These are phyloP conservation scores for Venustampulla echinocandica DNA, from an alignment of 495 filamentous ascomycete genomes.

Conservation along the genomic window DNA sequence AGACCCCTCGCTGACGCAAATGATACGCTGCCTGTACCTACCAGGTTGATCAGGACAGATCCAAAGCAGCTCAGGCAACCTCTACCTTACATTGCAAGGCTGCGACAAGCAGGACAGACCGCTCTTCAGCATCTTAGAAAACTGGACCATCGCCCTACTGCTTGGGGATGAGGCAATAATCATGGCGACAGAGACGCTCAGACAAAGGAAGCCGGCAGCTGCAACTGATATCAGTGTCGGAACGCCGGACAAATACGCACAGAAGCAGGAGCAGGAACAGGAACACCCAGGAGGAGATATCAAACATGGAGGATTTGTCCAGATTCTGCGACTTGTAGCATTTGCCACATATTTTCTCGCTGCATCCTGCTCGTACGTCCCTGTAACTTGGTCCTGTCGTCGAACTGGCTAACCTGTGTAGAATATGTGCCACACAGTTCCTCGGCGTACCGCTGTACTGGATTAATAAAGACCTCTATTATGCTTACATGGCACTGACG, in stretches of 20 bases:
- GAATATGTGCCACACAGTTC: conserved; percentile 56
- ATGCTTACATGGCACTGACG: conserved; percentile 68
- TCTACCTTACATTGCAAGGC: too few relatives aligned
- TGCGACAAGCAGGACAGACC: too few relatives aligned
- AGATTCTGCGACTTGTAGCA: conserved; percentile 54
- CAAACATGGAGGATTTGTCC: conserved; percentile 58
- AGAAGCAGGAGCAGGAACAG: background rate
- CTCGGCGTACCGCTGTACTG: conserved; percentile 63
- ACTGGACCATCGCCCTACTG: background rate
- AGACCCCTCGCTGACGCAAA: too few relatives aligned
- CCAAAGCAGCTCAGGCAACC: too few relatives aligned
- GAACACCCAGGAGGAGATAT: conserved; percentile 54
- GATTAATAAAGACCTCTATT: conserved; percentile 59
- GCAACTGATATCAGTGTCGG: background rate
- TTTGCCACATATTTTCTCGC: conserved; percentile 57
- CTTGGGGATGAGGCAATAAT: too few relatives aligned
- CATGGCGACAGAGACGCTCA: conserved; percentile 14
- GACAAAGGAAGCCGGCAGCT: conserved; percentile 8
- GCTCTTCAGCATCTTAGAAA: background rate
- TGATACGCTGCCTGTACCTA: too few relatives aligned
- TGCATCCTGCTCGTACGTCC: conserved; percentile 24
- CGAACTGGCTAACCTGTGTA: conserved; percentile 20
- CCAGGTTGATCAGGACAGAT: too few relatives aligned
- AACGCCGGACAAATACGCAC: too few relatives aligned
- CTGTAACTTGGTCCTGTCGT: conserved; percentile 2